Base-by-base conservation (phyloP, 2,329 filamentous ascomycete genomes). In the Emergomyces pasteurianus region DNA sequence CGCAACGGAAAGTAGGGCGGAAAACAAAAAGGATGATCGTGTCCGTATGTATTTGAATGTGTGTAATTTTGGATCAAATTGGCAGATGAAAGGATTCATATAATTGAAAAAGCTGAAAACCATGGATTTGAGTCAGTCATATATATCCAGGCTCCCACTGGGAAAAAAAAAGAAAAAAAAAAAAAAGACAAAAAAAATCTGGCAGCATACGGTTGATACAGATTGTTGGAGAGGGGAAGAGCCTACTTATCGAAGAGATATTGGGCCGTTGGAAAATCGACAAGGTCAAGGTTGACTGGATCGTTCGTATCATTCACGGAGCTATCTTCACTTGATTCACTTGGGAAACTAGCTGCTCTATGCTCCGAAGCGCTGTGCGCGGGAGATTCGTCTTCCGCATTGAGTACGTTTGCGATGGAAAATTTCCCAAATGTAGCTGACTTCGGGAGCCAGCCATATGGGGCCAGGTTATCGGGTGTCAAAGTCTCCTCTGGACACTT, bases 11-110 rank as follows among this genome's bases (percentile, higher is more conserved):
- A 77, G 66, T 10, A 75, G 65, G 23, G 68, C 63, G 4, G 70
- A 71, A 7, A 77, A 67, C 12, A 77, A 67, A 57, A 77, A 77
- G 4, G 73, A 59, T 2, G 73, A 76, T 34, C 67, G 68, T 49
- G 67, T 66, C 10, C 71, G 67, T 5, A 76, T 69, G 47, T 72
- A 73, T n/a, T 67, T 58, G 31, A 77, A 71, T 1, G 72, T 77
- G 59, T 77, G 74, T 18, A 77, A 60, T 1, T 58, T 61, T 2
- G 72, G 73, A 56, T 77, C 75, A 12, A 77, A 66, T 58, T 76
- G 75, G 62, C 71, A 71, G 26, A 77, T 73, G n/a, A 74, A 77
- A 0, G 74, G 73, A 56, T 77, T 77, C 28, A 76, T 66, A 56
- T 70, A 71, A 31, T 65, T 64, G 61, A 77, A 73, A 61, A 77